Base-by-base conservation (phyloP, 2,329 filamentous ascomycete species). In the Claviceps africana region DNA sequence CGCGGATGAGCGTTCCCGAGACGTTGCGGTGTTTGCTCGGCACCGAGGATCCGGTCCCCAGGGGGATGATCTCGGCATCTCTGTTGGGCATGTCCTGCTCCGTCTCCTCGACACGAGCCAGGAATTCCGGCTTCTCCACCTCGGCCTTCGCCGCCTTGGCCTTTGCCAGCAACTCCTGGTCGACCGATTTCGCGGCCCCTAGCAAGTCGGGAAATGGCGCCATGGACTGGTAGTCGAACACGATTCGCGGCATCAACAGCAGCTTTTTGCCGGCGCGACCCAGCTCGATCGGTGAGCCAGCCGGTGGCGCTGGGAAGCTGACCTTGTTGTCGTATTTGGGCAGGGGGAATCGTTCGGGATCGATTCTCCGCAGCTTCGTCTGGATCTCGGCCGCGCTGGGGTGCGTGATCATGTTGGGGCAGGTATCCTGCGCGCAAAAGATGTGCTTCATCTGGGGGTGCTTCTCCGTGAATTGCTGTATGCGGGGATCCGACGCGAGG, bases 11-110 rank as follows among this genome's bases (percentile, higher is more conserved):
- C 0, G 90, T 96, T 2, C 83, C 82, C 11, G 91, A 95, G 21
- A 98, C 93, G 64, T 97, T 98, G 60, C 93, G 86, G 66, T 96
- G 93, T 65, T 94, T 94, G 35, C 88, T 95, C 1, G 93, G 93
- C 17, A 86, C 65, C 0, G 91, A 86, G 3, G 91, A 97, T 9
- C 93, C 93, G 2, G 93, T 98, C 6, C 93, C 93, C 0, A 98
- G 77, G 1, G 89, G 81, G 40, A 90, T 84, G 48, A 98, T 80
- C 65, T 96, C 89, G 0, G 84, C 81, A 60, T 96, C 83, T 35
- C 79, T 76, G 57, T 81, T 79, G 2, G 86, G 85, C 2, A 95
- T 78, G 55, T 82, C 78, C n/a, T 75, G 68, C 56, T 83, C 79
- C 13, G 73, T 66, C 43, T 73, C 65, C 31, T 76, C 69, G 2